These are phyloP conservation scores for Pseudogymnoascus sp. DNA, from an alignment of 2,329 filamentous ascomycete species.

Conservation along the genomic window DNA sequence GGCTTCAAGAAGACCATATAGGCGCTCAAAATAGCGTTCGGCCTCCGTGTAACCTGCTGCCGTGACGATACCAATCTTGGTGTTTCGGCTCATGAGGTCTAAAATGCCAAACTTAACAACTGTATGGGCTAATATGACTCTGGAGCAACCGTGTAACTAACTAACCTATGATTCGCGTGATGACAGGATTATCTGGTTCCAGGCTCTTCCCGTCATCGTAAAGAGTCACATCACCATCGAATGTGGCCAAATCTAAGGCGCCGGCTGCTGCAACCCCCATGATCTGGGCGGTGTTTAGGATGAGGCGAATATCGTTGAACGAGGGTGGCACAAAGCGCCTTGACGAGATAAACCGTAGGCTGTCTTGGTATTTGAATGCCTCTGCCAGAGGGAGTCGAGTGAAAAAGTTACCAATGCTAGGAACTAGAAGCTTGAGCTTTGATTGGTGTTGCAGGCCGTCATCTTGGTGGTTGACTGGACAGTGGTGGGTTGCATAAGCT, in stretches of 20 bases:
- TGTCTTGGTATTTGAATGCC: slow-evolving; percentile 86
- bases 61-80: slow-evolving; percentile 90
- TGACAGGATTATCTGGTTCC: slow-evolving; percentile 66
- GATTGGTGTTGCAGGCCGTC: slow-evolving; percentile 60
- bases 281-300: slow-evolving; percentile 89
- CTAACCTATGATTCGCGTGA: slow-evolving; percentile 49
- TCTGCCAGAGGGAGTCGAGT: slow-evolving; percentile 78
- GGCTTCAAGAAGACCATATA: slow-evolving; percentile 79
- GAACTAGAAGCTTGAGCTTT: slow-evolving; percentile 86
- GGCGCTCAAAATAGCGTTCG: slow-evolving; percentile 73
- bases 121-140: neutral
- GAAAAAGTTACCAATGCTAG: slow-evolving; percentile 87
- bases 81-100: slow-evolving; percentile 65
- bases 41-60: slow-evolving; percentile 91
- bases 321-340: slow-evolving; percentile 89
- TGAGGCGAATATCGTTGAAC: slow-evolving; percentile 91
- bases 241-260: slow-evolving; percentile 77
- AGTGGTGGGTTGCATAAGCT: neutral
- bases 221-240: slow-evolving; percentile 94
- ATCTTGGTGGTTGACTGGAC: slow-evolving; percentile 60
- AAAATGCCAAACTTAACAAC: slow-evolving; percentile 36
- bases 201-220: slow-evolving; percentile 85
- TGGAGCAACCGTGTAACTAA: slow-evolving; percentile 11
- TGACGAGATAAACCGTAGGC: slow-evolving; percentile 75
- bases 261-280: slow-evolving; percentile 76